Conservation (phyloP, 2,329 filamentous ascomycete species). For the Fusarium nematophilum region DNA sequence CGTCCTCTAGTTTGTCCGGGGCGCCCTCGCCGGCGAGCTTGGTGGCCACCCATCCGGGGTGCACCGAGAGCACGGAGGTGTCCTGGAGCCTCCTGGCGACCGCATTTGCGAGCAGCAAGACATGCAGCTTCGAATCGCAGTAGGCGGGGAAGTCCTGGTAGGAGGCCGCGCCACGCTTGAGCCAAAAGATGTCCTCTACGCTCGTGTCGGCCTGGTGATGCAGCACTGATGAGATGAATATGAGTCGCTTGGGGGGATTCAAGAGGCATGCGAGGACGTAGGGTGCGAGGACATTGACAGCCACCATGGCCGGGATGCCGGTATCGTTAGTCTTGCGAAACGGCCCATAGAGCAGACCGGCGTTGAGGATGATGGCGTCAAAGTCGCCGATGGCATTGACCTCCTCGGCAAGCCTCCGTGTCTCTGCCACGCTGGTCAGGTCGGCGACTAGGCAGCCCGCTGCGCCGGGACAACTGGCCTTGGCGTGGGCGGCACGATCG, state of each 20-base stretch:
- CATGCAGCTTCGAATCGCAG: conserved; percentile 37
- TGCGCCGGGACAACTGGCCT: conserved; percentile 26
- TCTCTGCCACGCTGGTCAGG: conserved; percentile 33
- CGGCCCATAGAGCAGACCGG: conserved; percentile 30
- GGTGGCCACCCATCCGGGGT: conserved; percentile 39
- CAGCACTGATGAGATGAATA: conserved; percentile 32
- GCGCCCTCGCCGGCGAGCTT: conserved; percentile 28
- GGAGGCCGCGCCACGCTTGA: conserved; percentile 24
- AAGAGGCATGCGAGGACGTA: conserved; percentile 39
- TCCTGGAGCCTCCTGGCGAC: conserved; percentile 29
- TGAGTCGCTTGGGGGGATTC: conserved; percentile 30
- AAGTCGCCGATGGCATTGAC: conserved; percentile 36
- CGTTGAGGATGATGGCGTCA: conserved; percentile 36
- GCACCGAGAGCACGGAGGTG: conserved; percentile 31
- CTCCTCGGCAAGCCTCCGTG: conserved; percentile 34
- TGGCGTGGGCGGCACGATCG: conserved; percentile 32
- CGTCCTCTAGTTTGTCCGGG: conserved; percentile 34
- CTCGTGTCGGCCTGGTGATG: conserved; percentile 29
- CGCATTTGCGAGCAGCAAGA: conserved; percentile 36
- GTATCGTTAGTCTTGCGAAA: conserved; percentile 34
- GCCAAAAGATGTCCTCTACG: conserved; percentile 35
- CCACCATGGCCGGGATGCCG: conserved; percentile 31
- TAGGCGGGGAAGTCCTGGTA: conserved; percentile 36
- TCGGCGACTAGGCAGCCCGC: conserved; percentile 33
- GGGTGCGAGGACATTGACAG: conserved; percentile 37